These are phyloP conservation scores for Musa acuminata DNA, from an alignment of 176 grass and related monocot genomes.

Conservation along the genomic window DNA sequence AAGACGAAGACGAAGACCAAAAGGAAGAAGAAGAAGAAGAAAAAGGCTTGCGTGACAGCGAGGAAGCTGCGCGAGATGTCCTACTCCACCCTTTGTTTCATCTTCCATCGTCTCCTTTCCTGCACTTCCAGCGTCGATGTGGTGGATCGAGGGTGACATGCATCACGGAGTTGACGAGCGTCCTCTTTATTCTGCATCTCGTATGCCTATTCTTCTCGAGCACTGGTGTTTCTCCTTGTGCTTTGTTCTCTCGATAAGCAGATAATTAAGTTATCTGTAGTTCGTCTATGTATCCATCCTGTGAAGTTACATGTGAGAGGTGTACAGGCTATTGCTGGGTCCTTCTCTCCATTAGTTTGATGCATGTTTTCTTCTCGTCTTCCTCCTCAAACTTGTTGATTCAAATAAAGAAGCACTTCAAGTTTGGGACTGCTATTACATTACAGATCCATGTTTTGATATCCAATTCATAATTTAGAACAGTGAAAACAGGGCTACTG, in stretches of 20 bases:
- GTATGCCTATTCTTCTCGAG: neutral
- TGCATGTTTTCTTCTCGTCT: neutral
- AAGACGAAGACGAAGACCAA: neutral
- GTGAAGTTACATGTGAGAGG: neutral
- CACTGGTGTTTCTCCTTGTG: neutral
- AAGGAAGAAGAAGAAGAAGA: neutral
- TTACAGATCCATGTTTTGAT: too few relatives aligned
- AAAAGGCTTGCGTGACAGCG: neutral
- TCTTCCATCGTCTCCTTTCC: conserved; percentile 12
- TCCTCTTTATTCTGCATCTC: neutral
- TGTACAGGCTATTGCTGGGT: neutral
- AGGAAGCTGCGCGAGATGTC: conserved; percentile 6
- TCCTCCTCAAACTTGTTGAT: neutral
- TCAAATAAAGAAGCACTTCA: too few relatives aligned
- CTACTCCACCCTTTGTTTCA: neutral
- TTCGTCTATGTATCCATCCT: neutral
- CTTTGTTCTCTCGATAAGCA: neutral
- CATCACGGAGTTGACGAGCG: neutral
- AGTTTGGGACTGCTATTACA: too few relatives aligned
- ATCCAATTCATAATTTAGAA: too few relatives aligned
- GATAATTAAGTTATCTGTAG: conserved; percentile 11
- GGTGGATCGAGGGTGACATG: neutral
- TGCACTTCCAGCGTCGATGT: conserved; percentile 13
- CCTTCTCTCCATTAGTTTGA: neutral
- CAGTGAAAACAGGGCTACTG: too few relatives aligned